Conservation (phyloP, 1,284 basidiomycete species). For the Vanrija sp. region DNA sequence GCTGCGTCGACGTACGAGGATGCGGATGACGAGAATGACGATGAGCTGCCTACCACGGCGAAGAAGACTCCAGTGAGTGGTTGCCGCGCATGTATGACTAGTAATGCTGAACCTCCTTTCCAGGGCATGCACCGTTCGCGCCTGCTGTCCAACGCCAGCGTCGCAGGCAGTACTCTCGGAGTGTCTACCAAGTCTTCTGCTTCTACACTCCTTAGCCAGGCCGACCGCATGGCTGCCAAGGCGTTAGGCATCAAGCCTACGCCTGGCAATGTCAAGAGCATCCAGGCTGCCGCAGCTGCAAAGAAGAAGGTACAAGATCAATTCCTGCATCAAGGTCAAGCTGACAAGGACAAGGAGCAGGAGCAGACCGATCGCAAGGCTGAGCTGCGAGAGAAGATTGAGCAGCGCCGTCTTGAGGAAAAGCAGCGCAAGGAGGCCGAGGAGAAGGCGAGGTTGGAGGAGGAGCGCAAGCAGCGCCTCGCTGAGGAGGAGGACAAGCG, state of each 20-base stretch:
- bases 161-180: neutral
- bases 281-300: slow-evolving; percentile 79
- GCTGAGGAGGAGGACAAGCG: slow-evolving; percentile 65
- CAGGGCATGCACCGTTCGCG: neutral
- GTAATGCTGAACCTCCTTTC: too few relatives aligned
- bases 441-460: slow-evolving; percentile 59
- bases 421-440: slow-evolving; percentile 73
- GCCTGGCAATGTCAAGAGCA: slow-evolving; percentile 62
- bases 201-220: slow-evolving; percentile 28
- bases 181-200: slow-evolving; percentile 1
- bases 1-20: slow-evolving; percentile 1
- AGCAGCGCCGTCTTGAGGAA: slow-evolving; percentile 65
- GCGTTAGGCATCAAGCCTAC: slow-evolving; percentile 44
- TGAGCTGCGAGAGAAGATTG: slow-evolving; percentile 69
- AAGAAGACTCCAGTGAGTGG: neutral
- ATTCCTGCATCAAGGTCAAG: neutral
- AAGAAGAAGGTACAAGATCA: slow-evolving; percentile 54
- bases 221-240: slow-evolving; percentile 42
- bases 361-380: slow-evolving; percentile 76
- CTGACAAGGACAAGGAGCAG: slow-evolving; percentile 62
- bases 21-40: slow-evolving; percentile 3
- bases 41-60: neutral
- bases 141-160: neutral
- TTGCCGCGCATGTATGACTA: too few relatives aligned
- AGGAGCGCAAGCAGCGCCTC: slow-evolving; percentile 40